Evolutionary conservation across 2,329 filamentous ascomycete genomes (phyloP).

Genomic region (Gaeumannomyces tritici): DNA sequence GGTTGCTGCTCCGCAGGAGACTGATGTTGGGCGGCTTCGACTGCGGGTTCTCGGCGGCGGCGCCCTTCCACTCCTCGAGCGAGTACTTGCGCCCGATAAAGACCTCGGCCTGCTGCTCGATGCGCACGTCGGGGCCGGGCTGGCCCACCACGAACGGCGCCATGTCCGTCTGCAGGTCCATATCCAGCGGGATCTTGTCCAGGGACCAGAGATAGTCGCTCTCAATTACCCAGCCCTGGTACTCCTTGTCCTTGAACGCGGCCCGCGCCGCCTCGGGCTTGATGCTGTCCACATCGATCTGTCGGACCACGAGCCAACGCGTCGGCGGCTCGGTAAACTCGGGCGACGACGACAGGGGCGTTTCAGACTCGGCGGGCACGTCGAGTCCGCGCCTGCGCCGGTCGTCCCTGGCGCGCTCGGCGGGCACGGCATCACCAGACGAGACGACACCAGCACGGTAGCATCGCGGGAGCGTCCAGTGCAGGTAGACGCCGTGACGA

Average conservation of each 20-base stretch:
- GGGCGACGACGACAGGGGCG: neutral
- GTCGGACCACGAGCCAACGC: constrained; percentile 1
- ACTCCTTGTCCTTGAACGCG: constrained; percentile 5
- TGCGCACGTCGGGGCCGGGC: constrained; percentile 7
- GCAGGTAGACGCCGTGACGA: constrained; percentile 30
- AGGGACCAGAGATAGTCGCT: constrained; percentile 23
- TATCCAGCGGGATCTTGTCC: constrained; percentile 16
- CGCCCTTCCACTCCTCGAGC: constrained; percentile 10
- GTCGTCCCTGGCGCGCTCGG: neutral
- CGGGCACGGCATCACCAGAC: neutral
- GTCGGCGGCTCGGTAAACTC: neutral
- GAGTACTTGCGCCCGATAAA: constrained; percentile 26
- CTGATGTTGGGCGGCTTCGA: constrained; percentile 1
- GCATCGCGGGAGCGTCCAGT: constrained; percentile 28
- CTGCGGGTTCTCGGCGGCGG: neutral
- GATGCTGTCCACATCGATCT: constrained; percentile 3
- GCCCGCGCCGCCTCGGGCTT: neutral
- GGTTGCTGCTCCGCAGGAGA: constrained; percentile 15
- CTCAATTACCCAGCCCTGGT: constrained; percentile 27
- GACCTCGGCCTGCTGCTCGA: constrained; percentile 28
- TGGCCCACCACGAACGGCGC: constrained; percentile 24
- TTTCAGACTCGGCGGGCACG: neutral
- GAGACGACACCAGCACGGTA: constrained; percentile 20
- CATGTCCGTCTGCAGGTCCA: constrained; percentile 28
- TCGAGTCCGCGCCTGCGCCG: neutral